Conservation (phyloP, 2,329 filamentous ascomycete species). For the Epichloe baconii region DNA sequence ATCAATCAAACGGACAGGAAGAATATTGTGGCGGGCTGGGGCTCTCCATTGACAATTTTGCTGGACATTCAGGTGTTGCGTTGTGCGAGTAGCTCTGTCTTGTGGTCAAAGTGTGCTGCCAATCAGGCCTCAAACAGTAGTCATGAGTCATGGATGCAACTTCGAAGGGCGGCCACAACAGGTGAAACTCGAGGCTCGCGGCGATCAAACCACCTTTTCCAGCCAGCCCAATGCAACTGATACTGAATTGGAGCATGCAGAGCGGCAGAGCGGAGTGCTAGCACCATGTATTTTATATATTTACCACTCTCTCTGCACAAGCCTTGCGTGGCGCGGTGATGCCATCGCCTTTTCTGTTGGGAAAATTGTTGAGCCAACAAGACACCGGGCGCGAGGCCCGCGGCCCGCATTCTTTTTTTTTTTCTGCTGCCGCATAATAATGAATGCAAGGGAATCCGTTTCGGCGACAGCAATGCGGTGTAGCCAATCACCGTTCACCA, state of each 20-base stretch:
- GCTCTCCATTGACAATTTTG: neutral
- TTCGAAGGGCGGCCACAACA: no score
- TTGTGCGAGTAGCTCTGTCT: neutral
- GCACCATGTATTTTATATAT: no score
- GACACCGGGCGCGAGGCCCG: neutral
- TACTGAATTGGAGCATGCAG: no score
- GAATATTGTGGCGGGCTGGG: neutral
- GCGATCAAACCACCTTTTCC: neutral
- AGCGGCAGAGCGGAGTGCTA: no score
- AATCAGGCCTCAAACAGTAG: neutral
- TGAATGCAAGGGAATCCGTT: no score
- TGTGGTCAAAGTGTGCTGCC: neutral
- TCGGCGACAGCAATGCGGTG: no score
- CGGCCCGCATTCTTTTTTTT: neutral
- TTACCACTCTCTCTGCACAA: no score
- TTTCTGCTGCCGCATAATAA: neutral
- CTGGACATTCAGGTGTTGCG: neutral
- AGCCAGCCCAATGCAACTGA: no score
- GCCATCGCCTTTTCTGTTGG: constrained; percentile 19
- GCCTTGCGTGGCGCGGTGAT: neutral
- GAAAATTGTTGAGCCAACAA: constrained; percentile 23
- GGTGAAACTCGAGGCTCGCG: neutral
- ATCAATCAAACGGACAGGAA: neutral
- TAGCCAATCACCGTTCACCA: no score
- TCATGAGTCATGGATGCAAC: neutral